Base-by-base conservation (phyloP, 192 early-diverging fungal genomes). In the Coemansia sp. region DNA sequence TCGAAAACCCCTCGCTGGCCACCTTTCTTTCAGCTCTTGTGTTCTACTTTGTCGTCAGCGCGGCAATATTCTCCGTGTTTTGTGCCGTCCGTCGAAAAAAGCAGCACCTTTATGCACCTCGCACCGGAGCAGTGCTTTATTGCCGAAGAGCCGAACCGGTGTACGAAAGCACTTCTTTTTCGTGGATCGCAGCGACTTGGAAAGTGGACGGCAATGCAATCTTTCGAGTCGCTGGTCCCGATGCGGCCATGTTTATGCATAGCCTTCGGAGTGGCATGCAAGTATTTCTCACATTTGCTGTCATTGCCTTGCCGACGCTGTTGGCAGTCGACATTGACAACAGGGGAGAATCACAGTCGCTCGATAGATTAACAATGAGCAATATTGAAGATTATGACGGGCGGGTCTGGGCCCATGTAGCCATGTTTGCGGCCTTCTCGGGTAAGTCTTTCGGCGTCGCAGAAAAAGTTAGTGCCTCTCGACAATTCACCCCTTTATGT, bases 221-320 rank as follows among this genome's bases (percentile, higher is more conserved):
- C 15, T 47, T 31, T 43, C 66, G 36, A 6, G 52, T 53, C 7
- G 52, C 52, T 16, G 66, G 66, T 24, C 66, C 66, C 38, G 66
- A 68, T 24, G 66, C 66, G 24, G 66, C 66, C 9, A 68, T 68
- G 52, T 68, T 68, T 57, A 53, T 68, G 66, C 66, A 36, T 15
- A 68, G 52, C 38, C 52, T 68, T 22, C 49, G 36, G 22, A 68
- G 66, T 29, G 8, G 38, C 36, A 24, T 52, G 22, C n/a, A 55
- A 12, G 38, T 55, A 20, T 68, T 68, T n/a, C 6, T 36, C 11
- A n/a, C 20, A 16, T 68, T 57, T 43, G 66, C 52, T 9, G 52
- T 8, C 11, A 27, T 68, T 11, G 66, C 52, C 20, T 34, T 68
- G 36, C 38, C 52, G 34, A 31, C 52, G 1, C 38, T 68, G 50